Conservation (phyloP, 2,329 filamentous ascomycete genomes). For the Colletotrichum cordylinicola region DNA sequence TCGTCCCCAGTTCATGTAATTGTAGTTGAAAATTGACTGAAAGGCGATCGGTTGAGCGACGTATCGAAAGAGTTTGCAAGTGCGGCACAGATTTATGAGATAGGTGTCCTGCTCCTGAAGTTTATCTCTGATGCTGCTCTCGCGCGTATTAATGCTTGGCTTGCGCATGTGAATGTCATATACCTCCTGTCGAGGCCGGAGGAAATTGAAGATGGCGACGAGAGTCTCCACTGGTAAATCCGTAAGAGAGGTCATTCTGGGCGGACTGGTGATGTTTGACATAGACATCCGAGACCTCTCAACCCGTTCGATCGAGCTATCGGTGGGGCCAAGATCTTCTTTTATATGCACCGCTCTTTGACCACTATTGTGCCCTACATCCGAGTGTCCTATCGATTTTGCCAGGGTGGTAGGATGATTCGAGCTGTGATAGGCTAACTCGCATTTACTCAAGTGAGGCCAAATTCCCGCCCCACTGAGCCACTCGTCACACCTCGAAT, state of each 20-base stretch:
- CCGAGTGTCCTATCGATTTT: background rate
- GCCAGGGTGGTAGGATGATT: background rate
- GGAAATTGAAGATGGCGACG: background rate
- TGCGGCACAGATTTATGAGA: background rate
- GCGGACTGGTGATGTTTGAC: background rate
- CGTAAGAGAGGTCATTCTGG: background rate
- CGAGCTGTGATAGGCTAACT: background rate
- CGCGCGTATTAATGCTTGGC: background rate
- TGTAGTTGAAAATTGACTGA: background rate
- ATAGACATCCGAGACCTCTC: background rate
- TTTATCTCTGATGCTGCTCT: background rate
- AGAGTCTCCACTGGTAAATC: background rate
- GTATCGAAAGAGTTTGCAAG: background rate
- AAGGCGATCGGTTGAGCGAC: background rate
- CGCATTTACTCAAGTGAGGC: background rate
- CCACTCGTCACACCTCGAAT: background rate
- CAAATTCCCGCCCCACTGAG: background rate
- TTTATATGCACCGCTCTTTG: background rate
- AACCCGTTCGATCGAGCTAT: background rate
- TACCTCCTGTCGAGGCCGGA: background rate
- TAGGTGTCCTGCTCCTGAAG: background rate
- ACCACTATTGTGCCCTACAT: background rate
- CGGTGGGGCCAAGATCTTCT: rapidly evolving
- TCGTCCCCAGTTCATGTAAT: background rate
- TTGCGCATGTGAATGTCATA: background rate